Evolutionary conservation across 2,329 filamentous ascomycete genomes (phyloP), one percentile per base, ranked within the genome.

Genomic region (Chrysoporthe deuterocubensis): DNA sequence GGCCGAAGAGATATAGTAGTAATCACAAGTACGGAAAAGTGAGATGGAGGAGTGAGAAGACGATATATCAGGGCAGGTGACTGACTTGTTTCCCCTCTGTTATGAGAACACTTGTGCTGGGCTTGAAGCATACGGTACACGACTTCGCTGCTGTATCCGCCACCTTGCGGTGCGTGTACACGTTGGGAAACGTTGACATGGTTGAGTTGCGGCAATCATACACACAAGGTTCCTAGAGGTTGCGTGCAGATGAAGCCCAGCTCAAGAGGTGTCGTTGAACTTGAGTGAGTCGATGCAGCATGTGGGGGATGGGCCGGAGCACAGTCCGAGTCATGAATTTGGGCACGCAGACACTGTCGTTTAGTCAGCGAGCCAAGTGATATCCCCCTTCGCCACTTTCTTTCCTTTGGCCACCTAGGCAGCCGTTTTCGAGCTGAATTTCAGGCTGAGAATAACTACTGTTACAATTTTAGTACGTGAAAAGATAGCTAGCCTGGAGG

Each of bases 111-210:
- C 91, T 96, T 7, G 90, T 89, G 68, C 90, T 93, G 9, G 92
- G 91, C 80, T 96, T 97, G 83, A 91, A 96, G 84, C 96, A 98
- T 71, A 98, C 89, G 79, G 93, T 91, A 80, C 96, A 99, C 62
- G 92, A 85, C 79, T 92, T 97, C 14, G 92, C 87, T 1, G 91
- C 87, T n/a, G 89, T 87, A 42, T 97, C 93, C 14, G 94, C 94
- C 46, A 98, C 95, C 73, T 89, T 92, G 62, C 95, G 92, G 71
- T 94, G 91, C 71, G 92, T 89, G 81, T 95, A 98, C 42, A 92
- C 79, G 76, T 98, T 98, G 54, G 87, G 87, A 68, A 95, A 88
- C 1, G 85, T 81, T 21, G 68, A 67, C 82, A 85, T 86, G 66
- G 32, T 69, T 68, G 52, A 14, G 66, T 40, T 48, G 43, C 32